Conservation (phyloP, 257 asterid genomes). For the Solanum sitiens region DNA sequence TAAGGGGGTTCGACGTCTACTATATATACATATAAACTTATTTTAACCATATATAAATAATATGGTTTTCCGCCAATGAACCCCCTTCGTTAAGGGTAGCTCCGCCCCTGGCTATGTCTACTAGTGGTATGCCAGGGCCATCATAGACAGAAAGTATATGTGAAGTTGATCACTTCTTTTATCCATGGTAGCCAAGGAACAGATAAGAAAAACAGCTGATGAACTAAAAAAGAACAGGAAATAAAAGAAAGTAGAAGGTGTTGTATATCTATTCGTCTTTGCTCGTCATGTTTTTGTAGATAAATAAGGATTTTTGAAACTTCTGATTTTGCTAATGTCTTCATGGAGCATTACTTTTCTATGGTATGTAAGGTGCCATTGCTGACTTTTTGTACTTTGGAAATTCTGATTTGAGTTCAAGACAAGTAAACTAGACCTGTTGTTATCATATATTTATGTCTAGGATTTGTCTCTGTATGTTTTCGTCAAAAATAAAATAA, state of each 20-base stretch:
- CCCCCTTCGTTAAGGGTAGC: too few relatives aligned
- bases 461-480: too few relatives aligned
- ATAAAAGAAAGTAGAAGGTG: neutral
- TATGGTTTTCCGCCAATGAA: too few relatives aligned
- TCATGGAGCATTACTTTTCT: neutral
- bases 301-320: neutral
- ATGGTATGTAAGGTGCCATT: neutral
- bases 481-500: too few relatives aligned
- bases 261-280: neutral
- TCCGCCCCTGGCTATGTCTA: too few relatives aligned
- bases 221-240: neutral
- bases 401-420: neutral
- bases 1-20: too few relatives aligned
- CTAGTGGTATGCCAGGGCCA: conserved; percentile 33
- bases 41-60: too few relatives aligned
- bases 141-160: conserved; percentile 15
- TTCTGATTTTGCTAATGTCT: neutral
- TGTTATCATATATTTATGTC: too few relatives aligned
- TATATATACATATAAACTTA: too few relatives aligned
- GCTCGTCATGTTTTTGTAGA: neutral
- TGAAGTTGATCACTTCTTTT: conserved; percentile 12
- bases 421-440: neutral
- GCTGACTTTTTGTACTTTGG: neutral
- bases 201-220: neutral
- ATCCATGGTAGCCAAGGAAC: neutral